These are phyloP conservation scores for Fonsecaea pugnacius DNA, from an alignment of 2,329 filamentous ascomycete genomes.

Conservation along the genomic window DNA sequence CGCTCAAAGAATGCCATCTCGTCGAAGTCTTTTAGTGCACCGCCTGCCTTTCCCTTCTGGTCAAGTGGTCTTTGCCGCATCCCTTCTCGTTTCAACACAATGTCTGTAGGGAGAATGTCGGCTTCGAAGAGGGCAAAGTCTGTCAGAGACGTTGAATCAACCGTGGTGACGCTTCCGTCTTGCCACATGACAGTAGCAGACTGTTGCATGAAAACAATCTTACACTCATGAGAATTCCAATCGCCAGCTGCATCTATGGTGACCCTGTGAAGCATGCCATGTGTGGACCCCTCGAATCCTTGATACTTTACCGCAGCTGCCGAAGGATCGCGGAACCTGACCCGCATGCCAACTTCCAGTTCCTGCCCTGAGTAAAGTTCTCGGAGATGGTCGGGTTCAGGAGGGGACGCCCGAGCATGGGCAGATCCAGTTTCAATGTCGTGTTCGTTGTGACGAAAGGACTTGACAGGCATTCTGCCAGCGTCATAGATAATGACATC, in stretches of 20 bases:
- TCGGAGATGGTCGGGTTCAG: background rate
- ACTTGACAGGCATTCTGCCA: constrained; percentile 30
- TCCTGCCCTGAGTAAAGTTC: constrained; percentile 36
- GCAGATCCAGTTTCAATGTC: background rate
- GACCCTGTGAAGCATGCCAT: constrained; percentile 52
- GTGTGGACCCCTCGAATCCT: constrained; percentile 41
- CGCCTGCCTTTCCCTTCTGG: background rate
- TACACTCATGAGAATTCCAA: constrained; percentile 64
- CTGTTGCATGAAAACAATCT: constrained; percentile 55
- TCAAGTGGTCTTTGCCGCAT: constrained; percentile 32
- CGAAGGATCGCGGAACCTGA: constrained; percentile 60
- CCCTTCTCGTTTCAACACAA: constrained; percentile 55
- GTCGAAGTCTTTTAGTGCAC: constrained; percentile 31
- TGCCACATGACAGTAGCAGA: constrained; percentile 64
- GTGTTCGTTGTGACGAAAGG: background rate
- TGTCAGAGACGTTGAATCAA: constrained; percentile 50
- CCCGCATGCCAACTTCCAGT: constrained; percentile 52
- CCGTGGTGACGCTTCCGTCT: constrained; percentile 56
- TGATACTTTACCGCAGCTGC: constrained; percentile 59
- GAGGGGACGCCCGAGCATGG: background rate
- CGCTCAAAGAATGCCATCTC: constrained; percentile 38
- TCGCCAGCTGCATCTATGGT: constrained; percentile 55
- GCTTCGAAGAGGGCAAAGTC: constrained; percentile 47
- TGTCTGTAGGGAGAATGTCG: constrained; percentile 63
- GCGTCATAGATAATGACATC: constrained; percentile 36